phyloP scores from a whole-genome alignment of 805 yeast species.

The Candida suzukii region DNA sequence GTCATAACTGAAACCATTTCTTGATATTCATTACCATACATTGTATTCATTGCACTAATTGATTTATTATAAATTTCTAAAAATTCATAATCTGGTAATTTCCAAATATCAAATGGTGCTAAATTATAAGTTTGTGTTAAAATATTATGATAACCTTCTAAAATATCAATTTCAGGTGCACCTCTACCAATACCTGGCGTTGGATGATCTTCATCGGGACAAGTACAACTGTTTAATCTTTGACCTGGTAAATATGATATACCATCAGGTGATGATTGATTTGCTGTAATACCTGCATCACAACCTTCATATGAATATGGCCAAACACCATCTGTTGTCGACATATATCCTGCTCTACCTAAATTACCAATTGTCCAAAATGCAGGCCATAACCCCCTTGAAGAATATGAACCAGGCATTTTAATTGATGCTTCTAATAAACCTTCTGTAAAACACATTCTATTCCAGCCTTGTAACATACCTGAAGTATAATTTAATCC shows the following conservation, averaged over 20 bases:
- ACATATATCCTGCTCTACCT: slow-evolving; percentile 85
- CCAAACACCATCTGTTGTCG: slow-evolving; percentile 91
- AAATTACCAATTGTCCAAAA: slow-evolving; percentile 91
- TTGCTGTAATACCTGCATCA: slow-evolving; percentile 92
- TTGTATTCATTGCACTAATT: slow-evolving; percentile 75
- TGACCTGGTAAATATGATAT: slow-evolving; percentile 85
- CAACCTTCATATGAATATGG: slow-evolving; percentile 84
- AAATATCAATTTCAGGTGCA: slow-evolving; percentile 89
- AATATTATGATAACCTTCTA: slow-evolving; percentile 76
- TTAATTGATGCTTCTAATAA: slow-evolving; percentile 65
- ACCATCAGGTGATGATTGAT: slow-evolving; percentile 88
- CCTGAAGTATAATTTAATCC: slow-evolving; percentile 79
- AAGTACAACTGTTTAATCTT: slow-evolving; percentile 67
- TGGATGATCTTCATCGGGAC: slow-evolving; percentile 82
- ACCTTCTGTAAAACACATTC: slow-evolving; percentile 85
- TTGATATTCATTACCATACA: slow-evolving; percentile 90
- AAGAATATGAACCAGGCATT: slow-evolving; percentile 72
- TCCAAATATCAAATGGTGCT: slow-evolving; percentile 95
- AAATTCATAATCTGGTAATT: slow-evolving; percentile 79
- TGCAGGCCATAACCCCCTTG: slow-evolving; percentile 94
- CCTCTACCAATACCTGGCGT: slow-evolving; percentile 86
- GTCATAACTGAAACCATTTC: slow-evolving; percentile 86
- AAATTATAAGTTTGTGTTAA: slow-evolving; percentile 91
- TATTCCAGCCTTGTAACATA: slow-evolving; percentile 90
- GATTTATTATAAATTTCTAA: slow-evolving; percentile 64